These are phyloP conservation scores for Kokia cookei DNA, from an alignment of 441 rosid species.

Conservation along the genomic window DNA sequence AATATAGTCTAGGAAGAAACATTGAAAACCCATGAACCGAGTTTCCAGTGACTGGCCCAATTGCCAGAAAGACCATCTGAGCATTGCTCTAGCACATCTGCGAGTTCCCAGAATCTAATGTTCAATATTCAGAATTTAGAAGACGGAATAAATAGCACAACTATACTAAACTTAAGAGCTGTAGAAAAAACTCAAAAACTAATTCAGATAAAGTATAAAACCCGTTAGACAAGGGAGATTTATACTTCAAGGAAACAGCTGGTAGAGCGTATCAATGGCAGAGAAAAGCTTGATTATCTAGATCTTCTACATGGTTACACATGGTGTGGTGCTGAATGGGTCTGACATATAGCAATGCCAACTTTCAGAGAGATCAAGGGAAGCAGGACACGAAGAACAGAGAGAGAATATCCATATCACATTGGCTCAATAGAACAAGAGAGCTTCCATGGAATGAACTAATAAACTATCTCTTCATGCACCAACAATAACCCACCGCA, in stretches of 20 bases:
- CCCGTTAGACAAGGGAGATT: conserved; percentile 8
- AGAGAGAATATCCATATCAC: neutral
- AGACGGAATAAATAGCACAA: conserved; percentile 25
- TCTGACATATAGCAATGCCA: neutral
- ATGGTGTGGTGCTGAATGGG: neutral
- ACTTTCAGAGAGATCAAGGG: neutral
- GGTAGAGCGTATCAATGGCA: neutral
- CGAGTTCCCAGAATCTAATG: conserved; percentile 74
- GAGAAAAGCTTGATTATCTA: conserved; percentile 1
- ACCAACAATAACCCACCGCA: neutral
- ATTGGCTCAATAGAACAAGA: neutral
- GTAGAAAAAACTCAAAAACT: neutral
- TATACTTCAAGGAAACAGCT: conserved; percentile 2
- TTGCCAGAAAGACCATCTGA: conserved; percentile 63
- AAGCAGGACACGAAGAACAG: neutral
- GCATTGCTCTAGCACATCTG: conserved; percentile 74
- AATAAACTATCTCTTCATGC: conserved; percentile 2
- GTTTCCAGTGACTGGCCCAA: conserved; percentile 61
- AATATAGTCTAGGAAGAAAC: conserved; percentile 37
- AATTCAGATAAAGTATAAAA: conserved; percentile 6
- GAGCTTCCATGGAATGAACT: neutral
- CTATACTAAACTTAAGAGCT: conserved; percentile 17
- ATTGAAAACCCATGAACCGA: conserved; percentile 51
- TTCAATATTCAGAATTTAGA: conserved; percentile 51
- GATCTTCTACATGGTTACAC: neutral